A percentile compares a stretch with the other conserved stretches of the same genome.
These are phyloP conservation scores for Penicillium parvum DNA, from an alignment of 495 filamentous ascomycete genomes.

Conservation along the genomic window DNA sequence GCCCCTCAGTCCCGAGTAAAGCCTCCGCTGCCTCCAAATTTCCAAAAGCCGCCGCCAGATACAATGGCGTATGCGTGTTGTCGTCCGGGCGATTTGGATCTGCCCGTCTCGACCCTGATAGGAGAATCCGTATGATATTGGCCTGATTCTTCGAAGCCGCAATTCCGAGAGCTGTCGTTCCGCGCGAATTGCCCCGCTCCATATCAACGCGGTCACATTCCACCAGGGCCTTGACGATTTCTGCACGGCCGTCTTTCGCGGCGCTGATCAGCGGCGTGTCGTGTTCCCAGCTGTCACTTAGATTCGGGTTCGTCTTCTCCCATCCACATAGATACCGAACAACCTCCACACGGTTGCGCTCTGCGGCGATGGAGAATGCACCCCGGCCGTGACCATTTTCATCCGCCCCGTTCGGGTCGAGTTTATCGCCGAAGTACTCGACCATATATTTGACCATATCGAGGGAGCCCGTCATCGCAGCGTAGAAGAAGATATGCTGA, in stretches of 20 bases:
- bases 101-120: slow-evolving; percentile 9
- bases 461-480: slow-evolving; percentile 18
- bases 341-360: slow-evolving; percentile 11
- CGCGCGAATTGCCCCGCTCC: slow-evolving; percentile 15
- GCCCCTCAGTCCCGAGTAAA: slow-evolving; percentile 13
- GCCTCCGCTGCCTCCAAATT: slow-evolving; percentile 12
- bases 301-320: slow-evolving; percentile 22
- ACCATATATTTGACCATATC: slow-evolving; percentile 21
- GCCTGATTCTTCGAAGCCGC: slow-evolving; percentile 8
- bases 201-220: slow-evolving; percentile 15
- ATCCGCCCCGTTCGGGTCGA: slow-evolving; percentile 17
- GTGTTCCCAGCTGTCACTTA: slow-evolving; percentile 17
- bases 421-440: slow-evolving; percentile 12
- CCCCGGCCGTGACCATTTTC: slow-evolving; percentile 11
- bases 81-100: slow-evolving; percentile 17
- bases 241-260: slow-evolving; percentile 7
- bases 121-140: slow-evolving; percentile 5
- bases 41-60: slow-evolving; percentile 16
- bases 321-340: slow-evolving; percentile 14
- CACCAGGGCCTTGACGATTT: slow-evolving; percentile 14
- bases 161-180: slow-evolving; percentile 17
- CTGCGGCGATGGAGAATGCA: slow-evolving; percentile 20
- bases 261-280: slow-evolving; percentile 21
- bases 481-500: slow-evolving; percentile 24
- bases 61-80: slow-evolving; percentile 19